Base-by-base conservation (phyloP, 2,329 filamentous ascomycete species). In the Passalora sequoiae region DNA sequence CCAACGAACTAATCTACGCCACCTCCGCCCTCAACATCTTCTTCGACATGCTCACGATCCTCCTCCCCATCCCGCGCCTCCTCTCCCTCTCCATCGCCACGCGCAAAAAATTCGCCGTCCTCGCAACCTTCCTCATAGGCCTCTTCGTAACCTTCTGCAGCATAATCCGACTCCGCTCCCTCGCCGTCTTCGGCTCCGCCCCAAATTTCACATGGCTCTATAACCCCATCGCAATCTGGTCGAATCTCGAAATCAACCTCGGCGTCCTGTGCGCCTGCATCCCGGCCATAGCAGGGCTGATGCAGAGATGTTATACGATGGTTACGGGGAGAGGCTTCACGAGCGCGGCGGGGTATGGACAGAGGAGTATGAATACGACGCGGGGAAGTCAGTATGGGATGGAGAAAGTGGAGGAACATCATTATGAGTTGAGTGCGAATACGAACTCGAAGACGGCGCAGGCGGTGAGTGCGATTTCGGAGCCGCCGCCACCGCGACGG, bases 231-330 rank as follows among this genome's bases (percentile, higher is more conserved):
- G 49, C 48, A 9, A 51, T 54, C 24, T 55, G 51, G 50, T 47
- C 41, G 13, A 50, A 50, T 22, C 42, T 53, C 4, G 53, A 55
- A 16, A 44, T 51, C 41, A 53, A 53, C 38, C 42, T 52, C 10
- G 53, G 48, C 6, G 48, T 55, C 13, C 42, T 56, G 19, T 57
- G 53, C 41, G 51, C 53, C 9, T 57, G 55, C 44, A 53, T 57
- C 32, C 55, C 55, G 1, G 49, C 46, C 4, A 45, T 54, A 9
- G 49, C 53, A 15, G 51, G 51, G 12, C 45, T 54, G 2, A 28
- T 55, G 6, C 49, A 53, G 20, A 40, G 50, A 21, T 19, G 36
- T 2, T 50, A 48, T 25, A 46, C 40, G 13, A 35, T 44, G 13
- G 24, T 38, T 9, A 49, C 49, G 4, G 49, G 49, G 21, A 42